phyloP scores from a whole-genome alignment of 768 basidiomycete species.

The Amanita polypyramis region DNA sequence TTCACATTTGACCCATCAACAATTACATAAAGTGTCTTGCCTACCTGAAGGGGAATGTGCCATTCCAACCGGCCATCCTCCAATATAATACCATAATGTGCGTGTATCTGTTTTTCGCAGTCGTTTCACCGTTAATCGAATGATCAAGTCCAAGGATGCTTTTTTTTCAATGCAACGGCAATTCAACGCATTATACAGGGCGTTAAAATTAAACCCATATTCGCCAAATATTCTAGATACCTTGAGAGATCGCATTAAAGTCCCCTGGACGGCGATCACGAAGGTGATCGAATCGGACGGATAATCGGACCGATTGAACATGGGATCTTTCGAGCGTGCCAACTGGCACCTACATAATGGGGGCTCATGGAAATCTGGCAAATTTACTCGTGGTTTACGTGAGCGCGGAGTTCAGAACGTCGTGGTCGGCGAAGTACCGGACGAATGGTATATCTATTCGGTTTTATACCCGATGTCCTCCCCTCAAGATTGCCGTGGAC shows the following conservation, averaged over 20 bases:
- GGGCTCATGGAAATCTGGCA: slow-evolving; percentile 56
- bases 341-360: slow-evolving; percentile 39
- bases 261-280: slow-evolving; percentile 41
- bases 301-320: slow-evolving; percentile 35
- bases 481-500: slow-evolving; percentile 30
- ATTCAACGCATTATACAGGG: slow-evolving; percentile 50
- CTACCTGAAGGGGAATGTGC: slow-evolving; percentile 44
- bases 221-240: slow-evolving; percentile 36
- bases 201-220: slow-evolving; percentile 44
- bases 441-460: slow-evolving; percentile 74
- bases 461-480: slow-evolving; percentile 50
- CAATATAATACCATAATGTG: slow-evolving; percentile 73
- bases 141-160: slow-evolving; percentile 38
- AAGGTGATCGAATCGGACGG: slow-evolving; percentile 47
- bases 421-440: slow-evolving; percentile 54
- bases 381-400: slow-evolving; percentile 40
- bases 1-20: slow-evolving; percentile 66
- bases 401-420: slow-evolving; percentile 52
- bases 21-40: slow-evolving; percentile 59
- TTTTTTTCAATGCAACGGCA: slow-evolving; percentile 47
- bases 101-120: slow-evolving; percentile 13
- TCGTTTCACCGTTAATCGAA: background rate
- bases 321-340: slow-evolving; percentile 61
- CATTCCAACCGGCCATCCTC: slow-evolving; percentile 54
- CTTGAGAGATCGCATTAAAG: slow-evolving; percentile 36